These are phyloP conservation scores for Claviceps quebecensis DNA, from an alignment of 2,329 filamentous ascomycete genomes.

Conservation along the genomic window DNA sequence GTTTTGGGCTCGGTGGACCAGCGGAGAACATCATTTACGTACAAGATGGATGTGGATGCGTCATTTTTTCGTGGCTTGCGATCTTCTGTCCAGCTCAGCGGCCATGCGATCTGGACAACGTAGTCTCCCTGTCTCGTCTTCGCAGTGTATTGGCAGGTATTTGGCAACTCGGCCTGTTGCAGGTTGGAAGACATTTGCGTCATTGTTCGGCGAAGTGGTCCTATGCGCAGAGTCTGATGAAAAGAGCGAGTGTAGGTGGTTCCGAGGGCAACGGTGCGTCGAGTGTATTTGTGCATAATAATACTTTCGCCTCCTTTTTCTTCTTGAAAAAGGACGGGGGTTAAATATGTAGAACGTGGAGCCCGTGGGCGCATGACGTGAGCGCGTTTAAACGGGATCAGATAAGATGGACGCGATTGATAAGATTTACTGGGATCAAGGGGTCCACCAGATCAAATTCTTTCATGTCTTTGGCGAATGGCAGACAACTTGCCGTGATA, in stretches of 20 bases:
- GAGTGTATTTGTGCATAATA: not conserved
- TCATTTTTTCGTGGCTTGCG: conserved; percentile 12
- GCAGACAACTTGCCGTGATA: too few species aligned
- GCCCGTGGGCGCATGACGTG: not conserved
- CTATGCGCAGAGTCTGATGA: not conserved
- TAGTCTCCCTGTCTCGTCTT: conserved; percentile 16
- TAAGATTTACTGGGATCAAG: not conserved
- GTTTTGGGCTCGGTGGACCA: not conserved
- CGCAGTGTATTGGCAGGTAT: conserved; percentile 14
- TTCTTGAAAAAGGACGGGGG: not conserved
- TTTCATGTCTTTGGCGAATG: too few species aligned
- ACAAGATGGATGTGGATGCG: conserved; percentile 13
- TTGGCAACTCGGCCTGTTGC: conserved; percentile 12
- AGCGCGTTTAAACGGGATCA: not conserved
- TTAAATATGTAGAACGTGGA: not conserved
- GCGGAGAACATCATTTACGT: conserved; percentile 3
- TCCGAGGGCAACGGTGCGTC: not conserved
- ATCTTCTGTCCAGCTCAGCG: conserved; percentile 15
- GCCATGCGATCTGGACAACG: conserved; percentile 18
- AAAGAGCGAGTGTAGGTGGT: not conserved
- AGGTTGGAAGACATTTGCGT: conserved; percentile 2
- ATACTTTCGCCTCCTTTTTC: not conserved
- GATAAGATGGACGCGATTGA: conserved; percentile 3
- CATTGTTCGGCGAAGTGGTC: not conserved
- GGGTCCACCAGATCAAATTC: not conserved